Percentiles rank a stretch among this genome's conserved stretches.
These are phyloP conservation scores for Aspergillus biplanus DNA, from an alignment of 495 filamentous ascomycete genomes.

Conservation along the genomic window DNA sequence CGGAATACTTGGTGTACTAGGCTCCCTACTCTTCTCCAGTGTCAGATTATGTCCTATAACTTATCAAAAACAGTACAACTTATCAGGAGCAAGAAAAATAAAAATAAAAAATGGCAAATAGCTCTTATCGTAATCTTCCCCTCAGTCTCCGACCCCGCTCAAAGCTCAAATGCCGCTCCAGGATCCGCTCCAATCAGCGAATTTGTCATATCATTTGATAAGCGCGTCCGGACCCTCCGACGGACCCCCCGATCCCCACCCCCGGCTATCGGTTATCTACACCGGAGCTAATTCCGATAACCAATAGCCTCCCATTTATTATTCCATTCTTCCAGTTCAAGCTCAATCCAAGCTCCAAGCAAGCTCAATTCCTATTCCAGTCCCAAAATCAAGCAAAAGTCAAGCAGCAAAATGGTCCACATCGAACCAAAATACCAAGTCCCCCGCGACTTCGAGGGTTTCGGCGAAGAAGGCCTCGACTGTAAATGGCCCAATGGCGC, in stretches of 20 bases:
- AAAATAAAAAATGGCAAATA: no score
- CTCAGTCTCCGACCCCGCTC: neutral
- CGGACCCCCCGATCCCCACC: neutral
- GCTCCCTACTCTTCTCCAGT: neutral
- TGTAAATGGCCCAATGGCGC: conserved; percentile 18
- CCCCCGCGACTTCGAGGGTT: conserved; percentile 17
- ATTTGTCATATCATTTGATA: neutral
- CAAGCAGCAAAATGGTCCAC: conserved; percentile 6
- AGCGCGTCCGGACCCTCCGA: neutral
- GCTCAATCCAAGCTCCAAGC: no score
- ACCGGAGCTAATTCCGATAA: no score
- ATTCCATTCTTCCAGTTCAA: no score
- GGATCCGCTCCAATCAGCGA: neutral
- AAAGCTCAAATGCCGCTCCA: neutral
- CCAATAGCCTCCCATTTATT: no score
- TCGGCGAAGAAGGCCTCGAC: conserved; percentile 20
- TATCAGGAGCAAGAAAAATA: no score
- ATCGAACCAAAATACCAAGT: conserved; percentile 16
- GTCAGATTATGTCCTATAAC: neutral
- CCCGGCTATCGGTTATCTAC: no score
- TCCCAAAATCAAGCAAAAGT: no score
- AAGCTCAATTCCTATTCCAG: no score
- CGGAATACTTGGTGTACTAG: neutral
- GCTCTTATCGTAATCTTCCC: neutral
- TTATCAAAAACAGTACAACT: no score